These are phyloP conservation scores for Ceratobasidium sp. DNA, from an alignment of 1,284 basidiomycete genomes.

Conservation along the genomic window DNA sequence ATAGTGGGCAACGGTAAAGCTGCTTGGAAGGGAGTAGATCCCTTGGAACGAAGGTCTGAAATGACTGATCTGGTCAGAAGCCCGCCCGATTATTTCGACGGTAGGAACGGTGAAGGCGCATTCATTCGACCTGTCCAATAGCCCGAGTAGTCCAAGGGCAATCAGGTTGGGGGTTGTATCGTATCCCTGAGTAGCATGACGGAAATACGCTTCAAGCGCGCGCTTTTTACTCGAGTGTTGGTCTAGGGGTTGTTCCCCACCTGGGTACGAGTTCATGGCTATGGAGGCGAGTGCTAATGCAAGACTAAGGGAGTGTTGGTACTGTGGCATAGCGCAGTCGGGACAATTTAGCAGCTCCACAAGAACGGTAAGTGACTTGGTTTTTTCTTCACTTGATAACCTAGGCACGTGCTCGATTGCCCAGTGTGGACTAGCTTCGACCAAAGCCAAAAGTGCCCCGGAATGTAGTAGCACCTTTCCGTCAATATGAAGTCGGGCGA, in stretches of 20 bases:
- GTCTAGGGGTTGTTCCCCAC: not conserved
- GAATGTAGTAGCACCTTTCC: not conserved
- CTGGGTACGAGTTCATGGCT: not conserved
- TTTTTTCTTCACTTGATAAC: no score
- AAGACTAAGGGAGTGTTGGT: not conserved
- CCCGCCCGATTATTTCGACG: no score
- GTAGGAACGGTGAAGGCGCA: no score
- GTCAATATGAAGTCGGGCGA: not conserved
- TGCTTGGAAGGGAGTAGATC: no score
- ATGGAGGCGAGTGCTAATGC: not conserved
- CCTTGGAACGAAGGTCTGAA: no score
- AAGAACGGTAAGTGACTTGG: not conserved
- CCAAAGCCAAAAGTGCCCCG: not conserved
- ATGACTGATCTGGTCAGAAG: no score
- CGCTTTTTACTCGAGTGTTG: not conserved
- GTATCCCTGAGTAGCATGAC: not conserved
- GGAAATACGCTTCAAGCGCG: not conserved
- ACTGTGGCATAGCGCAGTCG: not conserved
- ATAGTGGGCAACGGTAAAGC: no score
- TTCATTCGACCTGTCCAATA: not conserved
- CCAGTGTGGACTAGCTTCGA: slow-evolving; percentile 6
- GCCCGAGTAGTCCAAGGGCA: not conserved
- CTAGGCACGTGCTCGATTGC: not conserved
- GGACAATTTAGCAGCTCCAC: not conserved
- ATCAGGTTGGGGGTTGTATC: not conserved